phyloP scores from a whole-genome alignment of 2,329 filamentous ascomycete species.

The Raffaelea ambrosiae region DNA sequence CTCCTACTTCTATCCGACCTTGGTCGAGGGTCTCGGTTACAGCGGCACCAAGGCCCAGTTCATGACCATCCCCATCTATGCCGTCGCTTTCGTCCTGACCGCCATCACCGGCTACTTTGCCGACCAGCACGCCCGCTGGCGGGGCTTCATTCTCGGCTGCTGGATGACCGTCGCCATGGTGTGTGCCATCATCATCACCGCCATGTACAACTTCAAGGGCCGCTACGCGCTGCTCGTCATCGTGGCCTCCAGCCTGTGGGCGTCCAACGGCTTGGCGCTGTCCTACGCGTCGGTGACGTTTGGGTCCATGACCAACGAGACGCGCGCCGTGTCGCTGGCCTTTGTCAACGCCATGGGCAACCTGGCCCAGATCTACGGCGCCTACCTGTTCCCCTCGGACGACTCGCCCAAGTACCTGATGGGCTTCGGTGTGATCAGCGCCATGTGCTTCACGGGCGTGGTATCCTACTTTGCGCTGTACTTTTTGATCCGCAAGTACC shows the following conservation, averaged over 20 bases:
- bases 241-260: conserved; percentile 88
- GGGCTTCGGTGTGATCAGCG: conserved; percentile 14
- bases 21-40: conserved; percentile 13
- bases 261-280: conserved; percentile 76
- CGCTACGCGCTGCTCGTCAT: conserved; percentile 46
- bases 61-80: conserved; percentile 10
- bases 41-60: conserved; percentile 12
- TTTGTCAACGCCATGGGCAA: conserved; percentile 31
- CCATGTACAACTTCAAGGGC: conserved; percentile 41
- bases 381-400: conserved; percentile 20
- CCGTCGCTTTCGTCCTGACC: neutral
- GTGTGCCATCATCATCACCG: conserved; percentile 75
- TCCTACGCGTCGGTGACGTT: conserved; percentile 97
- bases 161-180: conserved; percentile 99
- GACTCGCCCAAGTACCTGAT: conserved; percentile 12
- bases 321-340: conserved; percentile 50
- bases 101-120: conserved; percentile 74
- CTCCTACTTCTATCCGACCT: conserved; percentile 4
- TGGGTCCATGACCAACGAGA: conserved; percentile 72
- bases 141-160: conserved; percentile 76
- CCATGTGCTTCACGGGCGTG: conserved; percentile 11
- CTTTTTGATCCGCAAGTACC: neutral
- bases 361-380: conserved; percentile 45
- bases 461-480: conserved; percentile 5
- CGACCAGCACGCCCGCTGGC: conserved; percentile 74